A percentile compares a stretch with the other conserved stretches of the same genome.
phyloP scores from a whole-genome alignment of 148 eudicot species.

The Rhododendron williamsianum region DNA sequence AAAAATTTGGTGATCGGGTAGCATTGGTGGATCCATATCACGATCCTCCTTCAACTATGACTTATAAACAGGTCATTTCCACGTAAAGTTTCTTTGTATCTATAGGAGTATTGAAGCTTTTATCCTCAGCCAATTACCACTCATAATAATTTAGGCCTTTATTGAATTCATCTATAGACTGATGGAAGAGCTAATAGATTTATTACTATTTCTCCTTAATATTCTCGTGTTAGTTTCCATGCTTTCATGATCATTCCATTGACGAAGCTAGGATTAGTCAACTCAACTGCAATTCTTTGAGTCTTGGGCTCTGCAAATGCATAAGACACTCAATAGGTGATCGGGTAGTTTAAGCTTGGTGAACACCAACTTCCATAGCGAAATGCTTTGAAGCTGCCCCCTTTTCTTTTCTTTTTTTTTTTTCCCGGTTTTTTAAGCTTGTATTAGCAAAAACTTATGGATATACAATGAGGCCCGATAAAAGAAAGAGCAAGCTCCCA shows the following conservation, averaged over 20 bases:
- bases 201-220: not conserved
- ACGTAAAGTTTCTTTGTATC: not conserved
- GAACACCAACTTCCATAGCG: not conserved
- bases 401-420: not conserved
- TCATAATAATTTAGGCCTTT: not conserved
- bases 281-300: not conserved
- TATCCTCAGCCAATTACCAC: not conserved
- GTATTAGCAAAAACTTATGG: not conserved
- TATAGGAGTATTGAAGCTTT: not conserved
- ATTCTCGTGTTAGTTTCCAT: not conserved
- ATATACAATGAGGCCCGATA: not conserved
- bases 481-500: not conserved
- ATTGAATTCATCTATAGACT: not conserved
- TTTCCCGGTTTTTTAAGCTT: not conserved
- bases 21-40: constrained; percentile 84
- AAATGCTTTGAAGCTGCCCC: not conserved
- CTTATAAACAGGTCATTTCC: constrained; percentile 72
- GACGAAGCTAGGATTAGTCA: not conserved
- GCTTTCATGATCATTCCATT: not conserved
- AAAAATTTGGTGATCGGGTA: constrained; percentile 73
- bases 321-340: not conserved
- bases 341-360: not conserved
- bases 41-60: constrained; percentile 74
- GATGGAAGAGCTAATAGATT: not conserved
- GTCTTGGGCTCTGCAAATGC: not conserved